Conservation (phyloP, 2,329 filamentous ascomycete genomes). For the Colletotrichum coccodes region DNA sequence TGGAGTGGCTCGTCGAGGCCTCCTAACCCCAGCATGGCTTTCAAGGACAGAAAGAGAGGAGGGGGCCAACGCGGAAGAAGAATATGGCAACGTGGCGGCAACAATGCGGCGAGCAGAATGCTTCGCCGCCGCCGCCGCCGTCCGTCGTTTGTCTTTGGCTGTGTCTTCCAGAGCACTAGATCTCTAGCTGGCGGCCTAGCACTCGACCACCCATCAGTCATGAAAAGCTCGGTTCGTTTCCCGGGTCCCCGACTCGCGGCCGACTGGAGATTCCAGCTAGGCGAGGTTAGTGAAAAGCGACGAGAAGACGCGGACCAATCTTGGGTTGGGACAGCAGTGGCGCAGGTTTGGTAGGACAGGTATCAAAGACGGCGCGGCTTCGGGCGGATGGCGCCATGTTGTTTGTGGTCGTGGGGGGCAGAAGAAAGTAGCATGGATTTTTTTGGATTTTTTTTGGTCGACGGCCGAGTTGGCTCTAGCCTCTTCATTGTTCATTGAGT, state of each 20-base stretch:
- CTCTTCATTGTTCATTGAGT: constrained; percentile 3
- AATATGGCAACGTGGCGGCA: neutral
- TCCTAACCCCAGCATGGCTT: neutral
- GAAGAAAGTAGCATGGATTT: neutral
- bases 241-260: constrained; percentile 9
- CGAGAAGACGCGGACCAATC: constrained; percentile 19
- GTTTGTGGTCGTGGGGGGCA: constrained; percentile 11
- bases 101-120: constrained; percentile 6
- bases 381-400: constrained; percentile 19
- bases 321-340: constrained; percentile 7
- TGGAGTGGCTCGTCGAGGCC: neutral
- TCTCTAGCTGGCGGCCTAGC: constrained; percentile 1
- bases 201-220: neutral
- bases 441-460: no score
- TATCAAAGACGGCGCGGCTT: constrained; percentile 22
- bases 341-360: constrained; percentile 7
- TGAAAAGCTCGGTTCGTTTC: constrained; percentile 26
- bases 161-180: constrained; percentile 11
- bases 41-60: neutral
- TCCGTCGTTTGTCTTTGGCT: neutral
- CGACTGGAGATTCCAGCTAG: neutral
- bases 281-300: constrained; percentile 10
- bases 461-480: neutral
- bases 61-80: neutral
- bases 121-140: neutral